Base-by-base conservation (phyloP, 371 early-diverging fungal species). In the Mortierella sp. region DNA sequence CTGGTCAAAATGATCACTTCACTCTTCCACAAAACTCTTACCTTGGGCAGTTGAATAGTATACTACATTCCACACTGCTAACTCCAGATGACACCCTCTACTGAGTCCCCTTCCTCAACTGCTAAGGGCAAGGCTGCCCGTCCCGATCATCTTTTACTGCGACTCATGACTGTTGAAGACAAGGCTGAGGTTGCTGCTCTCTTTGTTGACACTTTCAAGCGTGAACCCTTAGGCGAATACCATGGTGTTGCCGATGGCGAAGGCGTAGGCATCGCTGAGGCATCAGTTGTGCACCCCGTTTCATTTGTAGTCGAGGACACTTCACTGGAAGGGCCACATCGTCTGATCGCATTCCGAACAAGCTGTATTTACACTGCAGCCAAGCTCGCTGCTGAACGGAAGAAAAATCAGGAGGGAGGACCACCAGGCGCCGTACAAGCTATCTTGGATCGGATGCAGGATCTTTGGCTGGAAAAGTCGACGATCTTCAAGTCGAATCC, bases 261-360 rank as follows among this genome's bases (percentile, higher is more conserved):
- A 39, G 83, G 73, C n/a, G 6, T 1, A 0, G 12, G 0, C 2
- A 28, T 81, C 11, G 81, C 81, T 5, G 47, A 12, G 8, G 66
- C 49, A 3, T 59, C 81, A 8, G 30, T 75, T 37, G 22, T 47
- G 10, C 70, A 75, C 22, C 76, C 83, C 0, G 83, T 81, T 35
- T 81, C 83, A 22, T 76, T 81, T 47, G 83, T 81, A 37, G 54
- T 76, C 10, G 76, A 75, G 55, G 83, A 81, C n/a, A 72, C 73
- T 2, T 55, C 60, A 11, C 54, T 75, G 32, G 39, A 67, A 6
- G 66, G 63, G 9, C 68, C 72, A 8, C 59, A 67, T 8, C 65
- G 64, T 0, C 14, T 81, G 26, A 16, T 81, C 51, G 83, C 83
- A 2, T 81, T 81, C 70, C 60, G 73, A 20, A 70, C 76, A 24